A percentile compares a stretch with the other conserved stretches of the same genome.
Conservation (phyloP, 495 filamentous ascomycete species). For the Penicillium manginii region DNA sequence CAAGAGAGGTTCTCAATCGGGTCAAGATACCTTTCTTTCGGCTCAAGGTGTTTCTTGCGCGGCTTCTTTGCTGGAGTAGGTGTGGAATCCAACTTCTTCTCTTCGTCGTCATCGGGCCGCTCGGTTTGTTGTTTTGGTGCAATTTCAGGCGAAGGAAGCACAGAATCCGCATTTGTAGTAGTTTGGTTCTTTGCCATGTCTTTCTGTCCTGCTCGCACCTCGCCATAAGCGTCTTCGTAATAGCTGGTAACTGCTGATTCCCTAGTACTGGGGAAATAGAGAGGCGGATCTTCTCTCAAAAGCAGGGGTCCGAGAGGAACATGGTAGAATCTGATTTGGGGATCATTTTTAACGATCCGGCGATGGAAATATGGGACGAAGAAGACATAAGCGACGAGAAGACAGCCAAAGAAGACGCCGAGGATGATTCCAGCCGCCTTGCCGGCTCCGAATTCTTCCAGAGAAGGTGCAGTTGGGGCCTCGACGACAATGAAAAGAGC, state of each 20-base stretch:
- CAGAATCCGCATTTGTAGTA: conserved; percentile 7
- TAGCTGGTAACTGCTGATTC: conserved; percentile 50
- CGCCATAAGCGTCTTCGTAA: conserved; percentile 47
- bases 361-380: conserved; percentile 67
- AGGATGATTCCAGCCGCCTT: conserved; percentile 60
- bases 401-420: conserved; percentile 58
- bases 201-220: conserved; percentile 28
- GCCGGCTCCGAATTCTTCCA: conserved; percentile 54
- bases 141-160: conserved; percentile 54
- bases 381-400: conserved; percentile 56
- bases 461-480: conserved; percentile 34
- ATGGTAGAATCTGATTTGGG: conserved; percentile 60
- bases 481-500: conserved; percentile 63
- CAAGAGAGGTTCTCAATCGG: conserved; percentile 35
- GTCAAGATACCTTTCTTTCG: conserved; percentile 40
- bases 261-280: conserved; percentile 52
- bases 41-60: conserved; percentile 27
- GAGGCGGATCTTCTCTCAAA: conserved; percentile 44
- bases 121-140: conserved; percentile 53
- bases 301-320: conserved; percentile 61
- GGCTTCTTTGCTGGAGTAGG: conserved; percentile 51
- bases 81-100: neutral
- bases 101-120: neutral
- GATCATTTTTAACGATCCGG: conserved; percentile 57
- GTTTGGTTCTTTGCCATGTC: conserved; percentile 9